These are phyloP conservation scores for Marsdenia floribunda DNA, from an alignment of 257 asterid species.

Conservation along the genomic window DNA sequence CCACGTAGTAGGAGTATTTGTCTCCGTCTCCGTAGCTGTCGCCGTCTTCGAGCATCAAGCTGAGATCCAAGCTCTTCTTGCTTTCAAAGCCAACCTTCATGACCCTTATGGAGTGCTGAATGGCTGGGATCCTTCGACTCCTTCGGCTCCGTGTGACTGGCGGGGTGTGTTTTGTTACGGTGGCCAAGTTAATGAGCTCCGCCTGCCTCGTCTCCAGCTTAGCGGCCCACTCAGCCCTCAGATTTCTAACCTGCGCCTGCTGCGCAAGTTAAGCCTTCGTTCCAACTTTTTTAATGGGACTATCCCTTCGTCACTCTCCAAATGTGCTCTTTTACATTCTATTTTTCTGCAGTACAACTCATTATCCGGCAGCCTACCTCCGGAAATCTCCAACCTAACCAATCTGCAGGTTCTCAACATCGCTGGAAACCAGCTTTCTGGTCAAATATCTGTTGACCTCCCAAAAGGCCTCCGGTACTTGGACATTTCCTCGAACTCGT, in stretches of 20 bases:
- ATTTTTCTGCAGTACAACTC: conserved; percentile 45
- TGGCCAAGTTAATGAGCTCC: conserved; percentile 45
- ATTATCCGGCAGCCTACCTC: conserved; percentile 41
- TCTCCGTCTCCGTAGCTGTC: conserved; percentile 4
- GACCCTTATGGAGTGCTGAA: conserved; percentile 53
- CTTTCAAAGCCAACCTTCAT: conserved; percentile 37
- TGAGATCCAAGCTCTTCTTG: conserved; percentile 48
- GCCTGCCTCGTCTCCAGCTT: conserved; percentile 51
- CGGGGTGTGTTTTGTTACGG: conserved; percentile 46
- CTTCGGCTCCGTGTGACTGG: conserved; percentile 75
- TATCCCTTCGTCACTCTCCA: conserved; percentile 44
- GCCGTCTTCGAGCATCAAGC: conserved; percentile 28
- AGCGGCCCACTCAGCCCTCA: conserved; percentile 43
- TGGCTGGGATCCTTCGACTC: conserved; percentile 49
- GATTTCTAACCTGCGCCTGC: conserved; percentile 47
- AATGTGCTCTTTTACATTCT: conserved; percentile 45
- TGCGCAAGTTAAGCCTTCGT: conserved; percentile 56
- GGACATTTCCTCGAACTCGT: conserved; percentile 50
- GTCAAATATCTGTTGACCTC: conserved; percentile 36
- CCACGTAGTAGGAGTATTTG: conserved; percentile 19
- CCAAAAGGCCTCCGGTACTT: conserved; percentile 38
- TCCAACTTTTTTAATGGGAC: conserved; percentile 50
- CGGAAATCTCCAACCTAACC: conserved; percentile 42
- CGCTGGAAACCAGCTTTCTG: conserved; percentile 48
- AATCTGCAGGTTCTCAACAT: conserved; percentile 34